Conservation (phyloP, 805 yeast species). For the Saccharomycopsis javanensis region DNA sequence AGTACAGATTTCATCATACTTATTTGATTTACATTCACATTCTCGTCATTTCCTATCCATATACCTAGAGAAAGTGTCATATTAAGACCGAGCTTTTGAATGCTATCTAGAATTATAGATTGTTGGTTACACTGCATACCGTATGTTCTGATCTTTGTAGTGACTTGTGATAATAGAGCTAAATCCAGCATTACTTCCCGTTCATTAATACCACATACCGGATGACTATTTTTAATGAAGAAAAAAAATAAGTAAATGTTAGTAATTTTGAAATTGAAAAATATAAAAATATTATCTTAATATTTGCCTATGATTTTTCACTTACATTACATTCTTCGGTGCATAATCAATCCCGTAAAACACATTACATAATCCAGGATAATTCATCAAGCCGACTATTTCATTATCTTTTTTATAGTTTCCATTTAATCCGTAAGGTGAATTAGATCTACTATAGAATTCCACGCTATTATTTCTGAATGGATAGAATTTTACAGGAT, state of each 20-base stretch:
- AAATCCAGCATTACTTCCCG: constrained; percentile 47
- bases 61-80: constrained; percentile 54
- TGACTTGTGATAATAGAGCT: constrained; percentile 46
- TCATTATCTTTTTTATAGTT: constrained; percentile 29
- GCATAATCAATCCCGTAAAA: constrained; percentile 55
- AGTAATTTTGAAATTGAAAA: background rate
- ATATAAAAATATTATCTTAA: background rate
- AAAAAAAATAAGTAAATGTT: background rate
- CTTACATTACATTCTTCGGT: constrained; percentile 40
- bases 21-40: constrained; percentile 38
- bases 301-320: background rate
- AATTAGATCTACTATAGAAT: constrained; percentile 15
- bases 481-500: constrained; percentile 13
- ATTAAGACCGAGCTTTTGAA: constrained; percentile 39
- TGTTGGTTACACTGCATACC: constrained; percentile 57
- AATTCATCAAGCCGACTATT: constrained; percentile 30
- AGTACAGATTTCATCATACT: constrained; percentile 35
- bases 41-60: constrained; percentile 44
- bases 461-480: constrained; percentile 11
- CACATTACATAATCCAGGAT: constrained; percentile 26
- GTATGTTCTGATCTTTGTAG: constrained; percentile 46
- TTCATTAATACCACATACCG: constrained; percentile 40
- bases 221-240: constrained; percentile 28
- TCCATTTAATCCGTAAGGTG: constrained; percentile 27
- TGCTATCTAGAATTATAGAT: constrained; percentile 41